A percentile compares a stretch with the other conserved stretches of the same genome.
These are phyloP conservation scores for Pichia deserticola DNA, from an alignment of 805 yeast genomes.

Conservation along the genomic window DNA sequence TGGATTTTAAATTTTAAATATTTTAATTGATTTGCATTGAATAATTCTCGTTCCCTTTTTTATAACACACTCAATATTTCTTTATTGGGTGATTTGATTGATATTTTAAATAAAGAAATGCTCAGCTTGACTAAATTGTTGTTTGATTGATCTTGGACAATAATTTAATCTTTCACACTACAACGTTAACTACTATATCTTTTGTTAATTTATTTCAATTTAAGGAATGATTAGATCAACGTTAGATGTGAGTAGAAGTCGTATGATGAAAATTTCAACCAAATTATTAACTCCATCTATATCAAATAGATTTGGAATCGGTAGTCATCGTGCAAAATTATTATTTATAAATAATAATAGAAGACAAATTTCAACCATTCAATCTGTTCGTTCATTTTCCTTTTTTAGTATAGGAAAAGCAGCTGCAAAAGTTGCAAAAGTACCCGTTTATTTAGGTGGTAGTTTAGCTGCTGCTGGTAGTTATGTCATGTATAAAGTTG, in stretches of 20 bases:
- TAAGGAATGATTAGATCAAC: not conserved
- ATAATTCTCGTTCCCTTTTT: too few relatives aligned
- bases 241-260: not conserved
- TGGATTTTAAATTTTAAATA: too few relatives aligned
- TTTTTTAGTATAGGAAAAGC: slow-evolving; percentile 43
- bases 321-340: not conserved
- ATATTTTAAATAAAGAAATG: too few relatives aligned
- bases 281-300: not conserved
- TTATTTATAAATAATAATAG: not conserved
- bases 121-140: too few relatives aligned
- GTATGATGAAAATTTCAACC: not conserved
- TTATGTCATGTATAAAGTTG: slow-evolving; percentile 85
- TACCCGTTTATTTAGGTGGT: slow-evolving; percentile 84
- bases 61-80: too few relatives aligned
- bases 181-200: too few relatives aligned
- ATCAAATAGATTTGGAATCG: not conserved
- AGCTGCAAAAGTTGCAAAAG: slow-evolving; percentile 44
- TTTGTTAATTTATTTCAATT: too few relatives aligned
- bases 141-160: too few relatives aligned
- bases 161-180: too few relatives aligned
- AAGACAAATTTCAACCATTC: slow-evolving; percentile 1
- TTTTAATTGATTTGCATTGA: too few relatives aligned
- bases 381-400: slow-evolving; percentile 19
- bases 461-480: slow-evolving; percentile 93
- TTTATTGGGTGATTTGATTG: too few relatives aligned